Base-by-base conservation (phyloP, 495 filamentous ascomycete species). In the Podospora australis region DNA sequence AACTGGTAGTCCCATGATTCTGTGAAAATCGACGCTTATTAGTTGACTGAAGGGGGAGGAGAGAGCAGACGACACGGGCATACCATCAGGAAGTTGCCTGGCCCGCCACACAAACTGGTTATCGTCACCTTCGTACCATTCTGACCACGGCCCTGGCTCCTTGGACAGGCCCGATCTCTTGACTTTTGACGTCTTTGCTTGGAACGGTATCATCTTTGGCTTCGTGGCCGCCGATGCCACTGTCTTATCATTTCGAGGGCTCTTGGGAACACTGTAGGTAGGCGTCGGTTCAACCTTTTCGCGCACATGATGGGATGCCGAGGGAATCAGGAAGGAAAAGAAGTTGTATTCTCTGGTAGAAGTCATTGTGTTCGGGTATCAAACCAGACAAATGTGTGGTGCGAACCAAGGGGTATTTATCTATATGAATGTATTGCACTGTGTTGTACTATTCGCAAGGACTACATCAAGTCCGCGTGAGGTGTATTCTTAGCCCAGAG, bases 101-200 rank as follows among this genome's bases (percentile, higher is more conserved):
- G 49, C 54, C 13, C 54, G 39, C 54, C 54, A 56, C n/a, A 43
- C 32, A 46, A 46, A 52, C 20, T 39, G 46, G n/a, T 24, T 10
- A 19, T 49, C 46, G 2, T 45, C 45, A 14, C 45, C 44, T 28
- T 38, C 17, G 16, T 48, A 48, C 54, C 54, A 56, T 9, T 52
- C 49, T 20, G 54, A 56, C 54, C 54, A 56, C 13, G 34, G 28
- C 1, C 39, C 40, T 13, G 11, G 35, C 1, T 22, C 17, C 21
- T 44, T 26, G 9, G n/a, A n/a, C n/a, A n/a, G 20, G 1, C 4
- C 19, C 47, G 0, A 22, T 22, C 17, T 14, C 24, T 42, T 28
- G 23, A 2, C 11, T 17, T 54, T 20, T 44, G 17, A 29, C 44
- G 9, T 9, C 7, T 16, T 3, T 25, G 4, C 22, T 44, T 29